Evolutionary conservation across 176 grass and related monocot species (phyloP), one percentile per base, ranked within the genome.

Genomic region (Echinochloa phyllopogon): DNA sequence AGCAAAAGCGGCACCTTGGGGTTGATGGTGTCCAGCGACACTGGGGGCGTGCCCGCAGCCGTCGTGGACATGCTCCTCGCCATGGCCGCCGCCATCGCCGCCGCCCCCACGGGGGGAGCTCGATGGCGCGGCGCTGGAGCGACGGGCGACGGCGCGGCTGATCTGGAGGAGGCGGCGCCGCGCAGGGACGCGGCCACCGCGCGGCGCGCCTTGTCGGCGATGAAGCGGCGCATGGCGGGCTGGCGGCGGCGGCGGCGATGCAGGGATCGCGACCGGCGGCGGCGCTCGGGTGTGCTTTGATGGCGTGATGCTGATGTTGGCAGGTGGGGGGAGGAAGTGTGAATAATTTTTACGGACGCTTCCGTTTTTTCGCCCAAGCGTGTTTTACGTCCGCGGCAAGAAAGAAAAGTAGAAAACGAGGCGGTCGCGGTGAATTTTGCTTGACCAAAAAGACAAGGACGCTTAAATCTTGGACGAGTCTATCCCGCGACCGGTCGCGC

Each of bases 21-120:
- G 44, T 94, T 94, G 78, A 94, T 86, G 65, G 84, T 89, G 18
- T 92, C 73, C 42, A 94, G 60, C 1, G 90, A 89, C 68, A 94
- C 90, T 70, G 77, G 24, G 15, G 84, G 84, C 41, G 66, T 51
- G 15, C 58, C 55, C 9, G 82, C 75, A 3, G 83, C 69, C 15
- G 87, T 68, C 21, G 88, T 88, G 82, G 87, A 83, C 48, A 87
- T 90, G 80, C 43, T 5, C 75, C 75, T 85, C 37, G 59, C 84
- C 90, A 90, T 61, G 77, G 77, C 72, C 27, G 86, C 64, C 10
- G 86, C 89, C 77, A 90, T 82, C 52, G 86, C 86, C 67, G 78
- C 81, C 12, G 65, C 42, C 27, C 81, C 68, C 8, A 79, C 63
- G 6, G 27, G 63, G 39, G 65, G 6, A 16, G 70, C 45, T 18